Evolutionary conservation across 2,329 filamentous ascomycete species (phyloP).

Genomic region (Emmonsiellopsis sp.): DNA sequence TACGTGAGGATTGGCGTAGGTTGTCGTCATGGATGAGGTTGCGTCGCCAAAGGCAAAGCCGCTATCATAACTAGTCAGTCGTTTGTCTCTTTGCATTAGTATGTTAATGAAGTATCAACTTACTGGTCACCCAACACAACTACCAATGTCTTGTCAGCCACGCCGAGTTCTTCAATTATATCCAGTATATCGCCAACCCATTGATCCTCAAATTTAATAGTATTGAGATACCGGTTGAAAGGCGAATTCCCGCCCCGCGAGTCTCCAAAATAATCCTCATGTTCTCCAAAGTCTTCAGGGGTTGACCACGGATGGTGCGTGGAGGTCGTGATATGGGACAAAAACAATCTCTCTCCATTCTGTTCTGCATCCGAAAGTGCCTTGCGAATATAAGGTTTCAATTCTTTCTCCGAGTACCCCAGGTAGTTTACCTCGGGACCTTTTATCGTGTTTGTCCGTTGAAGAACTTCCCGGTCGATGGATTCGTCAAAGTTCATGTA

Average conservation of each 20-base stretch:
- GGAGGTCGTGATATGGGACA: constrained; percentile 25
- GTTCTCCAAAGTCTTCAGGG: constrained; percentile 21
- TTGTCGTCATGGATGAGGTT: constrained; percentile 30
- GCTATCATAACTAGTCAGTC: not conserved
- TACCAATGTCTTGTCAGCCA: constrained; percentile 38
- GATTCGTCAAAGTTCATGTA: constrained; percentile 29
- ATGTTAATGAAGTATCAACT: too few species aligned
- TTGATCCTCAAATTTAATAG: constrained; percentile 30
- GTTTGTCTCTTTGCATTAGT: too few species aligned
- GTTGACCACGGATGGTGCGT: constrained; percentile 37
- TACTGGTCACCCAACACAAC: constrained; percentile 38
- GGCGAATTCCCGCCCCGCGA: constrained; percentile 19
- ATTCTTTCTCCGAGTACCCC: constrained; percentile 34
- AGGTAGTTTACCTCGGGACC: constrained; percentile 34
- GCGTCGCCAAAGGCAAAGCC: constrained; percentile 34
- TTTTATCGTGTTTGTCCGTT: constrained; percentile 20
- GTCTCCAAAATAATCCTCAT: constrained; percentile 16
- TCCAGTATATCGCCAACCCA: constrained; percentile 33
- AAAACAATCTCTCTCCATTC: constrained; percentile 20
- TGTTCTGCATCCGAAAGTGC: constrained; percentile 17
- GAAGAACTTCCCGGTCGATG: constrained; percentile 10
- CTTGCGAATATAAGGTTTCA: constrained; percentile 27
- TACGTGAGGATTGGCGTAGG: constrained; percentile 37
- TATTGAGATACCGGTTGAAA: constrained; percentile 37
- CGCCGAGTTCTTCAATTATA: constrained; percentile 35